A percentile compares a stretch with the other conserved stretches of the same genome.
phyloP scores from a whole-genome alignment of 2,329 filamentous ascomycete genomes.

The Talaromyces sp. region DNA sequence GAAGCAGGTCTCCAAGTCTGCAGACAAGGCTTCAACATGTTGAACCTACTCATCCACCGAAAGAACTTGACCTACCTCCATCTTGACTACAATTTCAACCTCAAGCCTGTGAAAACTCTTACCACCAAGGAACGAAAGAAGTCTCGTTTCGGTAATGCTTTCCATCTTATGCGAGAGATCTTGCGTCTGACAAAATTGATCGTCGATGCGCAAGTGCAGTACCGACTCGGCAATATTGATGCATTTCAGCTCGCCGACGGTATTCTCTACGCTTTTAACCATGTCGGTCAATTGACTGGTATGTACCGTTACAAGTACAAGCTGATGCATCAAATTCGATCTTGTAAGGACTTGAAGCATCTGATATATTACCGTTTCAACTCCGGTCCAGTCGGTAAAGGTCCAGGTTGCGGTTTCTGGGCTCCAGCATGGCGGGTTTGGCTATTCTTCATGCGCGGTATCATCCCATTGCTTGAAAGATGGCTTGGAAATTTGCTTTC shows the following conservation, averaged over 20 bases:
- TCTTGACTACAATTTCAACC: constrained; percentile 98
- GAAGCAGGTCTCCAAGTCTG: constrained; percentile 98
- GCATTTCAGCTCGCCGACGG: constrained; percentile 98
- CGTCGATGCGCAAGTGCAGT: constrained; percentile 97
- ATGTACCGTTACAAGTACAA: constrained; percentile 99
- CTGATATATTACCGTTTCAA: constrained; percentile 99
- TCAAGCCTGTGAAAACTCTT: constrained; percentile 97
- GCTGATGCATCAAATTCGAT: constrained; percentile 98
- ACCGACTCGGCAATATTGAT: constrained; percentile 94
- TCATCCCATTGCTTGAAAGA: constrained; percentile 91
- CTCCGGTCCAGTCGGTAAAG: constrained; percentile 91
- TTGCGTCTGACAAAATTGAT: constrained; percentile 93
- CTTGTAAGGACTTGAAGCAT: constrained; percentile 98
- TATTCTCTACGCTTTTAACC: constrained; percentile 99
- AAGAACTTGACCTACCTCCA: constrained; percentile 98
- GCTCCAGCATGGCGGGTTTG: constrained; percentile 97
- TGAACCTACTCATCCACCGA: constrained; percentile 93
- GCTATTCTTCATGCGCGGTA: constrained; percentile 99
- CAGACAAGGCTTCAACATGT: constrained; percentile 97
- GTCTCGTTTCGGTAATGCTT: constrained; percentile 97
- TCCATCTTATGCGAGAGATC: constrained; percentile 98
- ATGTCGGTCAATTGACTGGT: constrained; percentile 94
- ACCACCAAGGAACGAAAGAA: constrained; percentile 99
- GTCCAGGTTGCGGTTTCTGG: constrained; percentile 98
- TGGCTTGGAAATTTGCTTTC: constrained; percentile 97